These are phyloP conservation scores for Pterocarpus macrocarpus DNA, from an alignment of 306 rosid genomes.

Conservation along the genomic window DNA sequence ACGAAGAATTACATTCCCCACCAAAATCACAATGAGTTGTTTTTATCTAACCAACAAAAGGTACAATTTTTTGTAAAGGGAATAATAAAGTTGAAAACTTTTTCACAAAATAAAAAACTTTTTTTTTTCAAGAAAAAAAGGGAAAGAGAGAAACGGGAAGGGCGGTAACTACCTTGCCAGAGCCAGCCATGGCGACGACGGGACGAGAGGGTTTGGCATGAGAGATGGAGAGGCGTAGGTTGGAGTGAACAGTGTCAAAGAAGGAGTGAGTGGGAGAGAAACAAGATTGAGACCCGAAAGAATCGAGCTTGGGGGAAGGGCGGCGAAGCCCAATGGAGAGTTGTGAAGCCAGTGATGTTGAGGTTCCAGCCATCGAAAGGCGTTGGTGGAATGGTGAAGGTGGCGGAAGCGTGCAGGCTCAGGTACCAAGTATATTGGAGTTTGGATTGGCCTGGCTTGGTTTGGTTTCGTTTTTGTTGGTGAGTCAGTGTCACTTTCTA, in stretches of 20 bases:
- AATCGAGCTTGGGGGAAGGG: constrained; percentile 62
- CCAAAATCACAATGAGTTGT: constrained; percentile 1
- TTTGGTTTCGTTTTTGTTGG: constrained; percentile 47
- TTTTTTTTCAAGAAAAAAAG: too few relatives aligned
- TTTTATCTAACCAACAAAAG: constrained; percentile 18
- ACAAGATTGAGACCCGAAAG: constrained; percentile 49
- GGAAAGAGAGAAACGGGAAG: not conserved
- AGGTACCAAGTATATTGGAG: not conserved
- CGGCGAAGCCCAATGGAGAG: constrained; percentile 75
- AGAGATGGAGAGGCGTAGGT: constrained; percentile 71
- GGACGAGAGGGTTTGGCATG: constrained; percentile 66
- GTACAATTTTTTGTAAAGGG: not conserved
- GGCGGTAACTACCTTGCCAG: constrained; percentile 71
- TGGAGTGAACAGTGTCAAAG: constrained; percentile 62
- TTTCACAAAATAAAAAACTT: not conserved
- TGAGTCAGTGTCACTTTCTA: constrained; percentile 27
- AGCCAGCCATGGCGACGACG: constrained; percentile 86
- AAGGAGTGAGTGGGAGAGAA: constrained; percentile 50
- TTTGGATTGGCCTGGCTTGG: constrained; percentile 10
- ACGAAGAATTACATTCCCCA: constrained; percentile 25
- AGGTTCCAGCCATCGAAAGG: constrained; percentile 73
- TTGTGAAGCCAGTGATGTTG: constrained; percentile 84
- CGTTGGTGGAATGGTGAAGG: constrained; percentile 1
- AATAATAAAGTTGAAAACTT: not conserved
- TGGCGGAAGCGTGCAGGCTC: not conserved